Evolutionary conservation across 257 asterid genomes (phyloP), one percentile per base, ranked within the genome.

Genomic region (Solanum sitiens): DNA sequence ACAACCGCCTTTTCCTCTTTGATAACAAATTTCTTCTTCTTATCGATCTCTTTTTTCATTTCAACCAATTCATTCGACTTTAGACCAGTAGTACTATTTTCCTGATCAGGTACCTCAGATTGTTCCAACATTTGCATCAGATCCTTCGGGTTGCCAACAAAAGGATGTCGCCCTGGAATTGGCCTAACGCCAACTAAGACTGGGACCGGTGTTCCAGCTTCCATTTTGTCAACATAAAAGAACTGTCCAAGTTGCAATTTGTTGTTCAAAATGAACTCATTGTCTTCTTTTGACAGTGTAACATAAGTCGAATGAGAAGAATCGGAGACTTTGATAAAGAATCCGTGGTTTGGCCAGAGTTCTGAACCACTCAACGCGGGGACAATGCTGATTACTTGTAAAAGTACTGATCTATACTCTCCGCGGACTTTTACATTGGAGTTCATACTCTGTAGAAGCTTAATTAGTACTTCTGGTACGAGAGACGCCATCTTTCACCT

Each of bases 281-380:
- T 93, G 94, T 96, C 98, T 3, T 90, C 88, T 75, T 89, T 94
- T 7, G 95, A 92, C 59, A 95, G 87, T 6, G 98, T 89, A 23
- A 93, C 98, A 84, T 95, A 96, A 3, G 98, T 94, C 0, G 99
- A 94, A 89, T 96, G 98, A 21, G 99, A 94, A 16, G 98, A 96
- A 86, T 96, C 98, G 0, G 99, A 96, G 86, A 96, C 95, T 92
- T 96, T 96, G 20, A 96, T 79, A 94, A 94, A 96, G 90, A 95
- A 96, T 2, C 99, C 98, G 25, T 93, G 98, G 65, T 94, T 93
- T 0, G 99, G 99, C 94, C 95, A 95, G 1, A 96, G 85, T 70
- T 96, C 98, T 0, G 97, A 90, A 30, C 98, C 99, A 79, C 40
- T 79, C 85, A 79, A 89, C 25, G 98, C 99, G 2, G 98, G 98